phyloP scores from a whole-genome alignment of 2,329 filamentous ascomycete genomes.

The Sclerotinia minor region DNA sequence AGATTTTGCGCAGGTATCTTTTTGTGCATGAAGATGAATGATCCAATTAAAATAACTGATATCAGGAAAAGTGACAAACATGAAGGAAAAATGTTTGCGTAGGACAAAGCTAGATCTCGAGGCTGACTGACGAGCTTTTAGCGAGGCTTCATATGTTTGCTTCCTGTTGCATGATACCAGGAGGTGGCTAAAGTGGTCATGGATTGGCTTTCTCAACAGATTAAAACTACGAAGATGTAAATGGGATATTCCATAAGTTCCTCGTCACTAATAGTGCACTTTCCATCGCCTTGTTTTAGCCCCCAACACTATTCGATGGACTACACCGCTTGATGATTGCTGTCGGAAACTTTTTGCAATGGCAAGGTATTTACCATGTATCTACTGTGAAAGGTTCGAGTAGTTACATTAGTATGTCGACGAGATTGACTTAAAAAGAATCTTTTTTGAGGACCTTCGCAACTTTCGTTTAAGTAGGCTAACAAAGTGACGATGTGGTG shows the following conservation, averaged over 20 bases:
- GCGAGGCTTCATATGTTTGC: slow-evolving; percentile 6
- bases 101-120: not conserved
- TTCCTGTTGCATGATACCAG: not conserved
- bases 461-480: not conserved
- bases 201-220: not conserved
- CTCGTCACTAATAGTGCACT: not conserved
- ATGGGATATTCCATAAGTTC: not conserved
- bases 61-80: not conserved
- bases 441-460: not conserved
- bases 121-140: not conserved
- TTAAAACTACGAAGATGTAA: not conserved
- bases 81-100: not conserved
- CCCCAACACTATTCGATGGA: too few relatives aligned
- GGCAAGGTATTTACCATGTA: too few relatives aligned
- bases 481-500: not conserved
- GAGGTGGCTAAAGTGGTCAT: not conserved
- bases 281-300: not conserved
- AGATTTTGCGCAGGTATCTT: not conserved
- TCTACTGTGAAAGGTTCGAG: not conserved
- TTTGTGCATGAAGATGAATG: too few relatives aligned
- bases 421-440: not conserved
- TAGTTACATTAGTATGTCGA: too few relatives aligned
- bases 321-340: not conserved
- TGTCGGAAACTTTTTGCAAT: not conserved
- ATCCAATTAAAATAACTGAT: not conserved